phyloP scores from a whole-genome alignment of 306 rosid genomes.

The Lathyrus aphaca region DNA sequence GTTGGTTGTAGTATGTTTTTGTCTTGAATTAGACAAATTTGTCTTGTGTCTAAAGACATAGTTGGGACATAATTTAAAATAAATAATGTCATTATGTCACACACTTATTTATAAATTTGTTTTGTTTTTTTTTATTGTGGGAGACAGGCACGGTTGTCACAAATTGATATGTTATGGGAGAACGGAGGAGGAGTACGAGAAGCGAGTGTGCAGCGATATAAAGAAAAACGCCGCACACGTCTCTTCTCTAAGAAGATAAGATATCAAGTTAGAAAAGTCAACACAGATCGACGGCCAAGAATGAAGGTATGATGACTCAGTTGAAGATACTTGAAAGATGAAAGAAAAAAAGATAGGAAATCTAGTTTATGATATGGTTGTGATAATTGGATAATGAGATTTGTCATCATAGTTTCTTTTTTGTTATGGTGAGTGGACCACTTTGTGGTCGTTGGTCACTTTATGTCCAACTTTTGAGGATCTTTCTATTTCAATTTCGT shows the following conservation, averaged over 20 bases:
- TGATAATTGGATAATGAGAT: conserved; percentile 40
- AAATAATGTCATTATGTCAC: conserved; percentile 19
- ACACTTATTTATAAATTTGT: not conserved
- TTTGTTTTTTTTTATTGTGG: not conserved
- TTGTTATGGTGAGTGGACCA: conserved; percentile 49
- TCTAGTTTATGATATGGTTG: conserved; percentile 33
- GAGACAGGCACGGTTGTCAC: conserved; percentile 71
- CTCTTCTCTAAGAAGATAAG: conserved; percentile 83
- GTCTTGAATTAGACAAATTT: conserved; percentile 13
- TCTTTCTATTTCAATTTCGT: conserved; percentile 34
- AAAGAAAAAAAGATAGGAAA: conserved; percentile 4
- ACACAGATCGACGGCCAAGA: conserved; percentile 91
- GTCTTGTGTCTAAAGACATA: conserved; percentile 20
- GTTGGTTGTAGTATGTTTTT: not conserved
- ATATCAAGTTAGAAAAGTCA: conserved; percentile 83
- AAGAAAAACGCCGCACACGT: conserved; percentile 78
- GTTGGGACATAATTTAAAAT: not conserved
- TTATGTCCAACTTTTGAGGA: conserved; percentile 49
- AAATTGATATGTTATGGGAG: conserved; percentile 67
- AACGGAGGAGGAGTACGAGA: conserved; percentile 60
- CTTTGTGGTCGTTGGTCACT: conserved; percentile 27
- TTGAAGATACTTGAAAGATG: conserved; percentile 21
- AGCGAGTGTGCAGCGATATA: conserved; percentile 78
- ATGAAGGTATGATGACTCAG: conserved; percentile 64
- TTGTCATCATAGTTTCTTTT: conserved; percentile 10